Evolutionary conservation across 2,329 filamentous ascomycete species (phyloP).

Genomic region (Stemphylium beticola): DNA sequence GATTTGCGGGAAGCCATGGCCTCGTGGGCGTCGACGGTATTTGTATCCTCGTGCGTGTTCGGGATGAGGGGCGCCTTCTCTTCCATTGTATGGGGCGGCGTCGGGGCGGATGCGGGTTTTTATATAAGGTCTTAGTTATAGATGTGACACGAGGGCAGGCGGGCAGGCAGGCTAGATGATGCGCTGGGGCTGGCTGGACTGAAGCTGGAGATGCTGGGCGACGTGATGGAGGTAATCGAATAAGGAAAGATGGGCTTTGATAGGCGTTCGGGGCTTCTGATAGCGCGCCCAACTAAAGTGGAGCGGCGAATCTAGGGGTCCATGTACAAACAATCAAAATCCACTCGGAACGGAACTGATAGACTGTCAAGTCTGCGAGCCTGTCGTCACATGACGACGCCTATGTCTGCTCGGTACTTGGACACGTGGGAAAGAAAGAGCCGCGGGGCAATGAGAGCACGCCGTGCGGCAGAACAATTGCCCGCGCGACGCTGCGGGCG

Average conservation of each 20-base stretch:
- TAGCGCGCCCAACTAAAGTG: conserved; percentile 14
- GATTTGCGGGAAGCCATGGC: conserved; percentile 18
- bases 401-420: neutral
- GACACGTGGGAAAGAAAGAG: neutral
- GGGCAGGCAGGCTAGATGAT: neutral
- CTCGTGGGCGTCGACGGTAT: conserved; percentile 9
- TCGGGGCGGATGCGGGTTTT: neutral
- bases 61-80: conserved; percentile 41
- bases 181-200: conserved; percentile 6
- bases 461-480: conserved; percentile 19
- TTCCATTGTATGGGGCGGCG: conserved; percentile 29
- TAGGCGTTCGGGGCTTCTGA: conserved; percentile 13
- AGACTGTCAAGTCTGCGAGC: neutral
- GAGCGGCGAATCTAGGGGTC: neutral
- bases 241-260: conserved; percentile 16
- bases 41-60: conserved; percentile 18
- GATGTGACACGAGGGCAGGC: neutral
- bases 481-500: conserved; percentile 8
- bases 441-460: neutral
- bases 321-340: too few relatives aligned
- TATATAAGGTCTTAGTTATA: neutral
- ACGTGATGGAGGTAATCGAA: conserved; percentile 1
- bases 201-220: conserved; percentile 6
- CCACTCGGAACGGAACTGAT: too few relatives aligned
- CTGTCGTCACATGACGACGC: too few relatives aligned